These are phyloP conservation scores for Talaromyces sp. DNA, from an alignment of 2,329 filamentous ascomycete genomes.

Conservation along the genomic window DNA sequence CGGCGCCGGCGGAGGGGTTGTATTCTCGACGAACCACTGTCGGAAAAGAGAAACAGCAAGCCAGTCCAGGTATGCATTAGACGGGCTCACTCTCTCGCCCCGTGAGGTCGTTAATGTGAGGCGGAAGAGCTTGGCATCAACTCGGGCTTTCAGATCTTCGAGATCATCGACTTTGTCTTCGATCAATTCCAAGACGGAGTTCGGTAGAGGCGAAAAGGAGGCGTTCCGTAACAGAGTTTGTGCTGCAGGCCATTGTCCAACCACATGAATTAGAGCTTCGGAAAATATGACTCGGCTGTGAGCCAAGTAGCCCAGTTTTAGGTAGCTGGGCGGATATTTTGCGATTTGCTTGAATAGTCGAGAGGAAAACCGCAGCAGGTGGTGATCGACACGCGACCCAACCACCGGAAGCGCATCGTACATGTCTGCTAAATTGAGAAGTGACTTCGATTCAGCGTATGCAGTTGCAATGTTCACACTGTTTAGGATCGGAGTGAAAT, in stretches of 20 bases:
- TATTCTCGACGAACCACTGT: conserved; percentile 90
- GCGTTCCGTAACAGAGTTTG: conserved; percentile 67
- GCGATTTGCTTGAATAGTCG: conserved; percentile 93
- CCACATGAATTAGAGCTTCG: conserved; percentile 87
- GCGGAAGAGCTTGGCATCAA: conserved; percentile 78
- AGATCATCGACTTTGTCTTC: conserved; percentile 94
- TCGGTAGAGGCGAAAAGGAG: conserved; percentile 57
- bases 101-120: conserved; percentile 71
- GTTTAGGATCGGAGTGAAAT: conserved; percentile 78
- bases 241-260: conserved; percentile 86
- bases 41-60: conserved; percentile 80
- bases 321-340: conserved; percentile 89
- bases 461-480: conserved; percentile 84
- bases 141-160: conserved; percentile 71
- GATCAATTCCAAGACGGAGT: conserved; percentile 77
- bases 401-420: conserved; percentile 88
- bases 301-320: conserved; percentile 82
- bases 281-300: conserved; percentile 78
- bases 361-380: conserved; percentile 85
- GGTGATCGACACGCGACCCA: conserved; percentile 86
- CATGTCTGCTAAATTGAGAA: conserved; percentile 85
- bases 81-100: conserved; percentile 77
- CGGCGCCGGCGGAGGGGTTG: conserved; percentile 62
- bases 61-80: conserved; percentile 83
- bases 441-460: conserved; percentile 88